Conservation (phyloP, 1,284 basidiomycete species). For the Boletus semigastroideus region DNA sequence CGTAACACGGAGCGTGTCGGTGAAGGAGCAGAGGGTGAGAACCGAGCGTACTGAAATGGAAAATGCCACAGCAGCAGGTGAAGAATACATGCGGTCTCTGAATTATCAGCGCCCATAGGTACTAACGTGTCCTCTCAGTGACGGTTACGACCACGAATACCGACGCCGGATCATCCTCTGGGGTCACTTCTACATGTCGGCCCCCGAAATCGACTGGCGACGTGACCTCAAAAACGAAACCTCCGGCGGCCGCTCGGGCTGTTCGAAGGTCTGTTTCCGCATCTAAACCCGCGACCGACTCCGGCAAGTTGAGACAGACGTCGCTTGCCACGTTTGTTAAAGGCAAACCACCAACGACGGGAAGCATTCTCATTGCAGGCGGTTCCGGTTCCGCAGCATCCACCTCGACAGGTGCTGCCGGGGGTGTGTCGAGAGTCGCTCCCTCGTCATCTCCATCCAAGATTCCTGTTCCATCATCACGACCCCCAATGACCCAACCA, state of each 20-base stretch:
- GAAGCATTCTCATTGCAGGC: too few species aligned
- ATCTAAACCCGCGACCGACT: constrained; percentile 11
- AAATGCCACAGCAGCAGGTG: constrained; percentile 7
- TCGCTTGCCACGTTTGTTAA: constrained; percentile 31
- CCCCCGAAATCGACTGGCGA: constrained; percentile 1
- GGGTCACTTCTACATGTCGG: constrained; percentile 2
- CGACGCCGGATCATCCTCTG: background rate
- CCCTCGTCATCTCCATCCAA: constrained; percentile 25
- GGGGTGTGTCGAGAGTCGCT: background rate
- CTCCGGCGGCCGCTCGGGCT: background rate
- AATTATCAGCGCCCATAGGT: background rate
- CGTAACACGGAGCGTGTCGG: constrained; percentile 29
- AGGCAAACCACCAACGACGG: background rate
- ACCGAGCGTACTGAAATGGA: background rate
- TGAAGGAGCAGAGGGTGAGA: constrained; percentile 21
- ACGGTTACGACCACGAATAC: background rate
- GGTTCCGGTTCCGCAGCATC: background rate
- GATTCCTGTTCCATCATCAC: constrained; percentile 27
- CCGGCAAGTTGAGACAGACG: constrained; percentile 25
- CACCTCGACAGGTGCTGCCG: constrained; percentile 1
- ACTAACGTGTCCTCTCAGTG: constrained; percentile 6
- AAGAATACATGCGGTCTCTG: background rate
- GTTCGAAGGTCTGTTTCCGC: constrained; percentile 10
- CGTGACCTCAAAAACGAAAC: constrained; percentile 8
- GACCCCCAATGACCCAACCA: constrained; percentile 4